These are phyloP conservation scores for Artemisia tridentata DNA, from an alignment of 129 eudicot species.

Conservation along the genomic window DNA sequence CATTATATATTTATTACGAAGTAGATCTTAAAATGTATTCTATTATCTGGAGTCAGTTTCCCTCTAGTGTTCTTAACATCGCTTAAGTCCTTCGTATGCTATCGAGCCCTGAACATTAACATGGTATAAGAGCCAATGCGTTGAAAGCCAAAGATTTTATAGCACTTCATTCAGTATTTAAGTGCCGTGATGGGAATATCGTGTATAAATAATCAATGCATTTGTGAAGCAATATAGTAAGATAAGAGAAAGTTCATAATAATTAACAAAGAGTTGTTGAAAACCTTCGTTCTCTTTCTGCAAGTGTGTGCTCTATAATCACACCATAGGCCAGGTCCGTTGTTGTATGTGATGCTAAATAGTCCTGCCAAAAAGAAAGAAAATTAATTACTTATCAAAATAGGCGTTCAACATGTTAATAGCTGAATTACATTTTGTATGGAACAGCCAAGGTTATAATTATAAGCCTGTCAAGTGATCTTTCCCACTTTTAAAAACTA, in stretches of 20 bases:
- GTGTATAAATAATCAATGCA: neutral
- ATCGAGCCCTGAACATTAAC: conserved; percentile 10
- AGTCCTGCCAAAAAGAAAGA: conserved; percentile 64
- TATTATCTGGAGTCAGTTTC: neutral
- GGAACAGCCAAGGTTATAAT: conserved; percentile 3
- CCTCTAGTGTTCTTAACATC: conserved; percentile 7
- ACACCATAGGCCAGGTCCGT: conserved; percentile 90
- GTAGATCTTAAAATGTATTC: too few species aligned
- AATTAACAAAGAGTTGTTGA: conserved; percentile 17
- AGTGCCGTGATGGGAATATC: conserved; percentile 3
- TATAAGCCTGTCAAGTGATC: neutral
- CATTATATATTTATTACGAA: conserved; percentile 1
- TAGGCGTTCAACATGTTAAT: conserved; percentile 13
- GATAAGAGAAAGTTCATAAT: conserved; percentile 3
- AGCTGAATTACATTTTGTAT: conserved; percentile 1
- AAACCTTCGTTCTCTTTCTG: conserved; percentile 96
- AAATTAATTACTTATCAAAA: conserved; percentile 25
- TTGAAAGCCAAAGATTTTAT: neutral
- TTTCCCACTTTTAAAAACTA: conserved; percentile 7
- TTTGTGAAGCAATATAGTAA: conserved; percentile 8
- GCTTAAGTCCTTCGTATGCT: conserved; percentile 5
- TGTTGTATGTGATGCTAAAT: conserved; percentile 72
- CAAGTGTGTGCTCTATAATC: conserved; percentile 92
- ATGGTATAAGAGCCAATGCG: conserved; percentile 9
- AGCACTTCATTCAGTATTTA: conserved; percentile 10